A percentile compares a stretch with the other conserved stretches of the same genome.
Conservation (phyloP, 2,329 filamentous ascomycete genomes). For the Pestalotiopsis sp. region DNA sequence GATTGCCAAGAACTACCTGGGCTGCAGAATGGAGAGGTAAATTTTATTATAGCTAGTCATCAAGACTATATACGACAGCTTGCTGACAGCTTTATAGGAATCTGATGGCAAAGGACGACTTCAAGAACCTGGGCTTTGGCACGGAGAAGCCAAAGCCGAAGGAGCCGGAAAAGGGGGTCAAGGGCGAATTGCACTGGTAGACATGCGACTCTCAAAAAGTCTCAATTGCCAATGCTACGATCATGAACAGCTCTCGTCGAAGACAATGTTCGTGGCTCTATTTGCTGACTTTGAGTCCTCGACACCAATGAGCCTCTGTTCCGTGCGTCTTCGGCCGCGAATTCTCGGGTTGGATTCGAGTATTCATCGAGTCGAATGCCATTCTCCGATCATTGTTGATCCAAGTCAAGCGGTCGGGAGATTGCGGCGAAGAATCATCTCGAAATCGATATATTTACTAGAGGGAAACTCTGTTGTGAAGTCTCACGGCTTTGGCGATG, state of each 20-base stretch:
- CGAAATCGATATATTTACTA: background rate
- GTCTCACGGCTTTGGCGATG: background rate
- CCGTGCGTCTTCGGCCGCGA: background rate
- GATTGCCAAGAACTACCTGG: conserved; percentile 85
- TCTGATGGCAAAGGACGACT: conserved; percentile 93
- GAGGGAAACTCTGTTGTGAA: background rate
- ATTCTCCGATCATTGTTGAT: background rate
- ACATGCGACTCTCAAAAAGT: background rate
- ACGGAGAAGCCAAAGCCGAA: conserved; percentile 29
- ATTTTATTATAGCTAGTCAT: conserved; percentile 30
- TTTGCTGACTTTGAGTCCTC: background rate
- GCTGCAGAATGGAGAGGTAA: conserved; percentile 93
- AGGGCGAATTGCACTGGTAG: conserved; percentile 39
- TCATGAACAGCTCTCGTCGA: background rate
- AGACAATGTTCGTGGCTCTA: background rate
- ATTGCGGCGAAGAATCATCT: background rate
- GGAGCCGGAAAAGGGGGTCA: conserved; percentile 28
- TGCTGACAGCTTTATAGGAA: conserved; percentile 59
- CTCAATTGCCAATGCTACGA: background rate
- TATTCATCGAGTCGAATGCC: background rate
- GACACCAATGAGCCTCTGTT: background rate
- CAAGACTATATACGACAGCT: background rate
- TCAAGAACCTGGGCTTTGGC: conserved; percentile 86
- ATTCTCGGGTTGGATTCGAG: background rate
- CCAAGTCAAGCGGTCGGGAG: background rate